phyloP scores from a whole-genome alignment of 2,329 filamentous ascomycete genomes.

The Lachnellula occidentalis region DNA sequence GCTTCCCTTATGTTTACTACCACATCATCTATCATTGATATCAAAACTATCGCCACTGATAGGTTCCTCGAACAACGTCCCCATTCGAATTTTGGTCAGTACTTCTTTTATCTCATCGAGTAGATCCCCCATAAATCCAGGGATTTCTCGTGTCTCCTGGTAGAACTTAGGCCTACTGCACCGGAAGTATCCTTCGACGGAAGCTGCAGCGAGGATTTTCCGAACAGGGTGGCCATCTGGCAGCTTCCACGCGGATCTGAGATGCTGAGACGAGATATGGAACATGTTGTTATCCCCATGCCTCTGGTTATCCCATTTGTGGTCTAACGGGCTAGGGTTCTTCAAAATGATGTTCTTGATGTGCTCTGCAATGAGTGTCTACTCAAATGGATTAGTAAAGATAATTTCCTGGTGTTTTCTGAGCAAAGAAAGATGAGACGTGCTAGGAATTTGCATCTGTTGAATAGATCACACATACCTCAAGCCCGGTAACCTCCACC shows the following conservation, averaged over 20 bases:
- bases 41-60: too few relatives aligned
- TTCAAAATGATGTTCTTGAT: conserved; percentile 8
- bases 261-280: too few relatives aligned
- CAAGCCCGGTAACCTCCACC: conserved; percentile 9
- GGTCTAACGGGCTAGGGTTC: not conserved
- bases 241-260: not conserved
- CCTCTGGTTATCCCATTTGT: too few relatives aligned
- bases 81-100: too few relatives aligned
- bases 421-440: too few relatives aligned
- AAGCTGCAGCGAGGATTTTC: conserved; percentile 6
- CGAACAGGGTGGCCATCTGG: conserved; percentile 9
- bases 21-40: too few relatives aligned
- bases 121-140: conserved; percentile 6
- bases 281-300: too few relatives aligned
- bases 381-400: too few relatives aligned
- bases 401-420: too few relatives aligned
- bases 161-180: conserved; percentile 1
- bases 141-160: conserved; percentile 1
- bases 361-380: conserved; percentile 6
- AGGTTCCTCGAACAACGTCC: too few relatives aligned
- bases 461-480: not conserved
- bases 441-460: too few relatives aligned
- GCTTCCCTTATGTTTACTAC: too few relatives aligned
- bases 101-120: conserved; percentile 1
- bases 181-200: conserved; percentile 5